Conservation (phyloP, 2,329 filamentous ascomycete genomes). For the Fusarium chaquense region DNA sequence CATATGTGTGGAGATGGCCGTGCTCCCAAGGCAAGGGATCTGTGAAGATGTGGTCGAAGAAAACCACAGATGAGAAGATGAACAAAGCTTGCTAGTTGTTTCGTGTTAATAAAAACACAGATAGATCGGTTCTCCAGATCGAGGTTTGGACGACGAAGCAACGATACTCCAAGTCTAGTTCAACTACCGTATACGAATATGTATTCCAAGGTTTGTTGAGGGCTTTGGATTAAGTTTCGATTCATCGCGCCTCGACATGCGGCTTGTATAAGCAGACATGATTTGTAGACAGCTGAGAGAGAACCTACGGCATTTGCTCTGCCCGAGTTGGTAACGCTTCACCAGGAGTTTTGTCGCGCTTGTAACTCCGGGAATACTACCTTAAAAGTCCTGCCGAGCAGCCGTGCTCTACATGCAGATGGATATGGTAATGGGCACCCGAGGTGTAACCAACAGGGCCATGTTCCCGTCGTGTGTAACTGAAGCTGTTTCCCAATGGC, state of each 20-base stretch:
- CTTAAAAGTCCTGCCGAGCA: constrained; percentile 6
- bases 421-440: constrained; percentile 22
- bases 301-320: neutral
- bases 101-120: constrained; percentile 20
- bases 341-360: constrained; percentile 9
- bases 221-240: neutral
- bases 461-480: constrained; percentile 8
- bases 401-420: neutral
- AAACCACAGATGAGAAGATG: neutral
- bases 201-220: neutral
- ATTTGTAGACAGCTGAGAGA: neutral
- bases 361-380: constrained; percentile 27
- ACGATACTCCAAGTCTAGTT: constrained; percentile 8
- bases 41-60: neutral
- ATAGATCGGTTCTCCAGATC: constrained; percentile 6
- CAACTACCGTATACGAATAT: neutral
- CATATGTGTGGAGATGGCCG: neutral
- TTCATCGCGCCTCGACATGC: neutral
- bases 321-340: constrained; percentile 8
- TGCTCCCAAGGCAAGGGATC: neutral
- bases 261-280: neutral
- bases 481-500: constrained; percentile 1
- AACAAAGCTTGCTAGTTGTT: constrained; percentile 25
- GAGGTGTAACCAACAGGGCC: constrained; percentile 24
- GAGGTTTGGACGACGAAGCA: constrained; percentile 5